A percentile compares a stretch with the other conserved stretches of the same genome.
Conservation (phyloP, 208 protist species). For the Wallacemonas rigidus region DNA sequence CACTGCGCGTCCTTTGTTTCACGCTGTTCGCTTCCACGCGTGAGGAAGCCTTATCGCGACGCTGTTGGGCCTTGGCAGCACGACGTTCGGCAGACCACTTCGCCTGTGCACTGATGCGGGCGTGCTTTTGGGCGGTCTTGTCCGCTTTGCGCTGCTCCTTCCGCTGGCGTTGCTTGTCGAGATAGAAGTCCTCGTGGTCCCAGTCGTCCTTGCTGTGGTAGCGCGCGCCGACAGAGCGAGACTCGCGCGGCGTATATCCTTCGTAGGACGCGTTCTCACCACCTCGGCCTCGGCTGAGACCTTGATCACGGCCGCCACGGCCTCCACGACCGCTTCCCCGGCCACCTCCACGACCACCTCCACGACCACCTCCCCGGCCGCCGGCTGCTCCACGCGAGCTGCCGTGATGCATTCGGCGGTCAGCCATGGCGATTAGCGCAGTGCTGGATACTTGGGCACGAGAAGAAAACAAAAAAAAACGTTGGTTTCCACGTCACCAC, state of each 20-base stretch:
- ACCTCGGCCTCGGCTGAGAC: slow-evolving; percentile 4
- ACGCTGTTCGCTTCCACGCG: too few species aligned
- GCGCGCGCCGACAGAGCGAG: slow-evolving; percentile 16
- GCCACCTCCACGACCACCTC: slow-evolving; percentile 20
- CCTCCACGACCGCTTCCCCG: slow-evolving; percentile 8
- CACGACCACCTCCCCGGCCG: not conserved
- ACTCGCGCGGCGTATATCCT: slow-evolving; percentile 10
- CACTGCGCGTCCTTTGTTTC: slow-evolving; percentile 2
- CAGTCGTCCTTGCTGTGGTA: slow-evolving; percentile 26
- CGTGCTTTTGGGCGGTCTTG: slow-evolving; percentile 41
- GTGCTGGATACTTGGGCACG: not conserved
- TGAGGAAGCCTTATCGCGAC: not conserved
- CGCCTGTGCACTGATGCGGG: slow-evolving; percentile 59
- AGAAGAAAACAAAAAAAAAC: not conserved
- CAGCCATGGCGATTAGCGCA: not conserved
- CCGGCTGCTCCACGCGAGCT: not conserved
- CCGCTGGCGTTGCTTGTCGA: slow-evolving; percentile 55
- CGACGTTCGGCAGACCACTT: slow-evolving; percentile 57
- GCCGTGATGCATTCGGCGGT: not conserved
- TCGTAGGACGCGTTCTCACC: not conserved
- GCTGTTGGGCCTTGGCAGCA: slow-evolving; percentile 19
- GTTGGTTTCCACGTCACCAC: too few species aligned
- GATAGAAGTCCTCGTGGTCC: slow-evolving; percentile 12
- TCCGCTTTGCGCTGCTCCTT: slow-evolving; percentile 65
- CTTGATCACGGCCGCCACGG: slow-evolving; percentile 17